Percentiles rank a stretch among this genome's conserved stretches.
Evolutionary conservation across 176 grass and related monocot species (phyloP).

Genomic region (Microstegium vimineum): DNA sequence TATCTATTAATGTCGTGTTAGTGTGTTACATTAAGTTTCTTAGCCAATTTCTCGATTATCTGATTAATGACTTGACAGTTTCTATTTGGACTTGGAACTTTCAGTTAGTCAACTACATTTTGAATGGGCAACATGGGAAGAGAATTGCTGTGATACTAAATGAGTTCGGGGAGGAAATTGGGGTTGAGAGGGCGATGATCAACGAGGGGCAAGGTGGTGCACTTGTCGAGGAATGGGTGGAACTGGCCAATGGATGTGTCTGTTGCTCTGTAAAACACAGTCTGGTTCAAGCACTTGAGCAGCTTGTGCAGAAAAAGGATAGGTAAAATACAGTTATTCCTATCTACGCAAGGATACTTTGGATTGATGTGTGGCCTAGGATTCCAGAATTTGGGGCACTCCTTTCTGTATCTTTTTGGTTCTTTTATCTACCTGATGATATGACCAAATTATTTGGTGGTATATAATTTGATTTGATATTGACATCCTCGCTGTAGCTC

Average conservation of each 20-base stretch:
- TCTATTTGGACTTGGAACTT: slow-evolving; percentile 23
- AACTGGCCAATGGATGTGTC: slow-evolving; percentile 92
- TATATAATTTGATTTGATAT: background rate
- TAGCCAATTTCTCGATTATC: background rate
- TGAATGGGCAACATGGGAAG: slow-evolving; percentile 85
- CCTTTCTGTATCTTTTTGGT: slow-evolving; percentile 21
- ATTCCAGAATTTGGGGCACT: background rate
- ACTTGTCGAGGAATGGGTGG: slow-evolving; percentile 93
- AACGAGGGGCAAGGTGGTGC: slow-evolving; percentile 90
- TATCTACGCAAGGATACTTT: background rate
- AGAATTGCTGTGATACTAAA: slow-evolving; percentile 89
- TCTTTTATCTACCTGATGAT: background rate
- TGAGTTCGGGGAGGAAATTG: slow-evolving; percentile 94
- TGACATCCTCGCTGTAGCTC: background rate
- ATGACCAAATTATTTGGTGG: background rate
- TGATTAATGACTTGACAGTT: background rate
- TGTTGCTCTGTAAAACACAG: slow-evolving; percentile 97
- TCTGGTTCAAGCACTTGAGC: slow-evolving; percentile 94
- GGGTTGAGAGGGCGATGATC: slow-evolving; percentile 96
- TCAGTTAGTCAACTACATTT: slow-evolving; percentile 85
- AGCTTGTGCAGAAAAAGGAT: slow-evolving; percentile 88
- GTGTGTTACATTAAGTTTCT: background rate
- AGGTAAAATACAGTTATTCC: slow-evolving; percentile 40
- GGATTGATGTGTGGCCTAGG: background rate
- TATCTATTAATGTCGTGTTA: background rate